Evolutionary conservation across 805 yeast species (phyloP), one percentile per base, ranked within the genome.

Genomic region (Candida cerambycidarum): DNA sequence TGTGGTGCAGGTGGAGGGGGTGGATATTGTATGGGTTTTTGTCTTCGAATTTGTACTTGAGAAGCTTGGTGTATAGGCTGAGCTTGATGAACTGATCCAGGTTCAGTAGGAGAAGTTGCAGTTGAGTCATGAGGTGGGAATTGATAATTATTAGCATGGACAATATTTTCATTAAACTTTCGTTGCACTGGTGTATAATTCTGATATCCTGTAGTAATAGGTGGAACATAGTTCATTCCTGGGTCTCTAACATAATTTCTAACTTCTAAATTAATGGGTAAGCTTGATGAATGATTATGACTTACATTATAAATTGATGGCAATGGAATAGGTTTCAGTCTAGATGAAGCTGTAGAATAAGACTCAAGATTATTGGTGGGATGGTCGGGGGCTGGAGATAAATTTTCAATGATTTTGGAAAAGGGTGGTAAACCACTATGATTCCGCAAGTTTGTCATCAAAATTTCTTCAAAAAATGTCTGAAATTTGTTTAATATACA

Each of bases 371-470:
- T 10, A 18, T 5, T 21, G 12, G 15, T 15, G 11, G 38, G 27
- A 13, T 7, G 6, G 3, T 32, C 38, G 7, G n/a, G 29, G 9
- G 5, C 5, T 11, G 29, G 29, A 19, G 30, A 19, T 18, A 41
- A 14, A 32, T 24, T 38, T 23, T 44, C 48, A 11, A 44, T 37
- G 21, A 45, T 12, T 17, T 38, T 45, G 10, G 48, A 41, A 38
- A 45, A 41, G 2, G 48, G 38, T 9, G 48, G 48, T 30, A 44
- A 41, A 4, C 43, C 35, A 35, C 35, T 24, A 17, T 36, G 15
- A 27, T 16, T 34, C 8, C 29, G 29, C 38, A 34, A 13, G 19
- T 34, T 34, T 7, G 38, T 34, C 38, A 34, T 33, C 14, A 18
- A 33, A 9, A n/a, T n/a, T n/a, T 33, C 16, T 33, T 33, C 28